Evolutionary conservation across 1,284 basidiomycete genomes (phyloP), one percentile per base, ranked within the genome.

Genomic region (Ganoderma resinaceum): DNA sequence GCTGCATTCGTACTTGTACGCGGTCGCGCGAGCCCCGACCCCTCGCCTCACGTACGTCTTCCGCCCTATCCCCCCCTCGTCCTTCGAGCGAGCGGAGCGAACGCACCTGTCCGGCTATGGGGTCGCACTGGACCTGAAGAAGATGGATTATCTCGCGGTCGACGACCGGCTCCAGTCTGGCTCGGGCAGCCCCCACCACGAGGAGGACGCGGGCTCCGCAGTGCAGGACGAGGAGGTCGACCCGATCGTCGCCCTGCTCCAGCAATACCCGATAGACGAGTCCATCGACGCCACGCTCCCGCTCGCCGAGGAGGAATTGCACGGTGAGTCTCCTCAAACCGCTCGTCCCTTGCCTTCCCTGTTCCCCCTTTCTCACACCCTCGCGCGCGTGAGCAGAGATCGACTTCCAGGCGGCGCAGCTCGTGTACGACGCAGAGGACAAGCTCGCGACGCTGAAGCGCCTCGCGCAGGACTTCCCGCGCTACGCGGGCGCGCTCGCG

Each of bases 121-220:
- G 3, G 96, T 97, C 8, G 87, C 93, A 35, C 85, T 99, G 66
- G 95, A 98, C 75, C 82, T 99, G 74, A 99, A 99, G 84, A 98
- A 97, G 82, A 98, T 91, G 83, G 97, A 99, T 78, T 99, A 99
- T 77, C 88, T 99, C 18, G 96, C 94, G 2, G 84, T 99, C 3
- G 96, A 98, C 77, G 96, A 98, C 78, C 84, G 96, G 61, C 78
- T 84, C 23, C 74, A 75, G 65, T 68, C 76, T 68, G 42, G 55
- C 11, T 67, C 76, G 69, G 42, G 55, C 3, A 31, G 46, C 9
- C 26, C 37, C 1, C 37, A 18, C 35, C 31, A 63, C 5, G 66
- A 69, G 3, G 57, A 65, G 1, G 72, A 62, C 1, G 14, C 20
- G 4, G 38, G 26, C 2, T 20, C 38, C 2, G 55, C 53, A 14